Evolutionary conservation across 225 moss, liverwort and hornwort species (phyloP).

Genomic region (Lunularia cruciata): DNA sequence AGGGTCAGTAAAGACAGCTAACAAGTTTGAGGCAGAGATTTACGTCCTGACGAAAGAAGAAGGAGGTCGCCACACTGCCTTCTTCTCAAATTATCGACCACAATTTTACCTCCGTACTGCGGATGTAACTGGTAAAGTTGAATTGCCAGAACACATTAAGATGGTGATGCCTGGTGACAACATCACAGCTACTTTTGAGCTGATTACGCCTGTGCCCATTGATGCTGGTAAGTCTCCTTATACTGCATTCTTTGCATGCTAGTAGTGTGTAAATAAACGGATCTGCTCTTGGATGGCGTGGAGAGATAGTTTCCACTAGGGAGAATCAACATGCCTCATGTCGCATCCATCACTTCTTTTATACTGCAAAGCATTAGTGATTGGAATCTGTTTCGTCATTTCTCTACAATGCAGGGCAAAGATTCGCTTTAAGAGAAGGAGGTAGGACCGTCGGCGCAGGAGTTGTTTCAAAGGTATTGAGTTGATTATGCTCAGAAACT

Average conservation of each 20-base stretch:
- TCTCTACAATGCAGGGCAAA: conserved; percentile 52
- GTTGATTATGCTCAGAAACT: conserved; percentile 10
- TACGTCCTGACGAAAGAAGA: conserved; percentile 93
- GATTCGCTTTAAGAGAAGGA: conserved; percentile 93
- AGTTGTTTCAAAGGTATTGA: conserved; percentile 85
- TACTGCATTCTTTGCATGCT: too few species aligned
- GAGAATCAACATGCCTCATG: neutral
- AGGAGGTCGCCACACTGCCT: conserved; percentile 87
- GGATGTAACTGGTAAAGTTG: conserved; percentile 83
- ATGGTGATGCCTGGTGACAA: conserved; percentile 99
- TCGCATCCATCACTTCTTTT: too few species aligned
- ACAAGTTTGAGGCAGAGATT: conserved; percentile 81
- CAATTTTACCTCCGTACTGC: conserved; percentile 92
- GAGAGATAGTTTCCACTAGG: neutral
- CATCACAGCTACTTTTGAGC: conserved; percentile 69
- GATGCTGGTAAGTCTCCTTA: conserved; percentile 51
- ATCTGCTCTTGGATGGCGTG: neutral
- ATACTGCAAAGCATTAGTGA: too few species aligned
- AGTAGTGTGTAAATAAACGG: too few species aligned
- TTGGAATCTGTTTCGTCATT: neutral
- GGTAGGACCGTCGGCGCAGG: conserved; percentile 94
- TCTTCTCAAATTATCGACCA: conserved; percentile 91
- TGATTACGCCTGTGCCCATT: conserved; percentile 74
- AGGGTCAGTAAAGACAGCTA: conserved; percentile 73
- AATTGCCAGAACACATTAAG: conserved; percentile 86